phyloP scores from a whole-genome alignment of 305 asterid species.

The Lippia alba region DNA sequence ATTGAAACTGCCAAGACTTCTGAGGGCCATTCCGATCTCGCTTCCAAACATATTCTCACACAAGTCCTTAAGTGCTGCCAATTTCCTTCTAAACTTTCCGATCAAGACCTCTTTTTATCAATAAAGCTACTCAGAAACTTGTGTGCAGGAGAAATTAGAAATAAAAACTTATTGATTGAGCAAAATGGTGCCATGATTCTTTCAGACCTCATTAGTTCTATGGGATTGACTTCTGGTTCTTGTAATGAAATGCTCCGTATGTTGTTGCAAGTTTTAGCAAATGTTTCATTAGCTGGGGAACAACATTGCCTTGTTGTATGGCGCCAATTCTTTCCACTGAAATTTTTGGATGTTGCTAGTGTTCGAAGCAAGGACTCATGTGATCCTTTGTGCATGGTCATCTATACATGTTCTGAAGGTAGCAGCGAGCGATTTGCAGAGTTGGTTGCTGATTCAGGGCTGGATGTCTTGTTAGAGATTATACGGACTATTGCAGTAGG shows the following conservation, averaged over 20 bases:
- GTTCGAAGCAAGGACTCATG: conserved; percentile 58
- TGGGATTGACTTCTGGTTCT: conserved; percentile 46
- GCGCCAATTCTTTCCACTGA: conserved; percentile 56
- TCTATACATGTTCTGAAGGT: conserved; percentile 63
- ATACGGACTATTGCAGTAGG: conserved; percentile 61
- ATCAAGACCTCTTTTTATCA: conserved; percentile 51
- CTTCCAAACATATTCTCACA: conserved; percentile 49
- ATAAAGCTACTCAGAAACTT: conserved; percentile 76
- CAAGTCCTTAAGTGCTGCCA: conserved; percentile 61
- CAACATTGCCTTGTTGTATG: conserved; percentile 61
- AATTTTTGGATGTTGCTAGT: conserved; percentile 63
- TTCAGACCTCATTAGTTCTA: conserved; percentile 43
- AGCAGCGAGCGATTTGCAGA: conserved; percentile 42
- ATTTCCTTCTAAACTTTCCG: conserved; percentile 42
- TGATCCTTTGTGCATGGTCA: conserved; percentile 79
- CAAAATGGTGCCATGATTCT: conserved; percentile 59
- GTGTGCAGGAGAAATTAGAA: conserved; percentile 74
- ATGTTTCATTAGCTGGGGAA: conserved; percentile 75
- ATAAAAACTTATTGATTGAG: conserved; percentile 69
- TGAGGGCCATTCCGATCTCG: conserved; percentile 67
- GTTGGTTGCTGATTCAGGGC: conserved; percentile 58
- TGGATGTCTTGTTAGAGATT: conserved; percentile 51
- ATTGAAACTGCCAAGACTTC: conserved; percentile 61
- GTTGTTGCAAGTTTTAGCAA: conserved; percentile 77
- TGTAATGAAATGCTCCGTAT: conserved; percentile 47